A percentile compares a stretch with the other conserved stretches of the same genome.
Evolutionary conservation across 192 early-diverging fungal species (phyloP).

Genomic region (Backusella morwellensis): DNA sequence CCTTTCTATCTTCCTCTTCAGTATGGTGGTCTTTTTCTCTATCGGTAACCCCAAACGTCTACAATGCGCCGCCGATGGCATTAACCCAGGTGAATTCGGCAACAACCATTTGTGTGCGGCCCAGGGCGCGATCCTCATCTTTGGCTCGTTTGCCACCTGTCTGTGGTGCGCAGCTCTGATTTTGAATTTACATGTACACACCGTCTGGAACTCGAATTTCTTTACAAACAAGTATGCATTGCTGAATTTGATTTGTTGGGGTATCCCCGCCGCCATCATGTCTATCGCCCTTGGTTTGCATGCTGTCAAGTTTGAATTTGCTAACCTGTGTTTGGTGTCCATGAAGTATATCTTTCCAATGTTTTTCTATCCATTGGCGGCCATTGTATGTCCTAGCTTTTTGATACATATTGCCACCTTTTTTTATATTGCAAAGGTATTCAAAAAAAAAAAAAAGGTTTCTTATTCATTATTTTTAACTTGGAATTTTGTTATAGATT

Average conservation of each 20-base stretch:
- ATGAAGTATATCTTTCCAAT: slow-evolving; percentile 35
- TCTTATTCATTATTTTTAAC: neutral
- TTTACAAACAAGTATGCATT: slow-evolving; percentile 42
- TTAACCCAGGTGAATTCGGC: slow-evolving; percentile 36
- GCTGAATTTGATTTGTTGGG: slow-evolving; percentile 50
- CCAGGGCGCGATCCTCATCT: slow-evolving; percentile 51
- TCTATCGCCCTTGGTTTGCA: slow-evolving; percentile 37
- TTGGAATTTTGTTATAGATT: slow-evolving; percentile 12
- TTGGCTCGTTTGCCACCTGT: slow-evolving; percentile 39
- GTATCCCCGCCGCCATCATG: slow-evolving; percentile 40
- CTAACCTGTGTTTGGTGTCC: slow-evolving; percentile 48
- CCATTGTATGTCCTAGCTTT: slow-evolving; percentile 47
- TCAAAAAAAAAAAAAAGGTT: neutral
- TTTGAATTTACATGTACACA: slow-evolving; percentile 53
- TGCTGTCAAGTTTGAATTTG: slow-evolving; percentile 47
- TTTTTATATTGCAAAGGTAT: slow-evolving; percentile 46
- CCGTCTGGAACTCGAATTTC: slow-evolving; percentile 56
- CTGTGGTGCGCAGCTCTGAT: slow-evolving; percentile 45
- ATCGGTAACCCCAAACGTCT: slow-evolving; percentile 38
- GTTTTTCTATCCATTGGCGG: slow-evolving; percentile 55
- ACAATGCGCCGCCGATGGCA: slow-evolving; percentile 38
- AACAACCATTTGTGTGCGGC: slow-evolving; percentile 50
- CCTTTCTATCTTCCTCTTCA: slow-evolving; percentile 49
- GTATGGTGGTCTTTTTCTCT: slow-evolving; percentile 44
- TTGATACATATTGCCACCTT: slow-evolving; percentile 51